Evolutionary conservation across 441 rosid genomes (phyloP), one percentile per base, ranked within the genome.

Genomic region (Omphalea diandra): DNA sequence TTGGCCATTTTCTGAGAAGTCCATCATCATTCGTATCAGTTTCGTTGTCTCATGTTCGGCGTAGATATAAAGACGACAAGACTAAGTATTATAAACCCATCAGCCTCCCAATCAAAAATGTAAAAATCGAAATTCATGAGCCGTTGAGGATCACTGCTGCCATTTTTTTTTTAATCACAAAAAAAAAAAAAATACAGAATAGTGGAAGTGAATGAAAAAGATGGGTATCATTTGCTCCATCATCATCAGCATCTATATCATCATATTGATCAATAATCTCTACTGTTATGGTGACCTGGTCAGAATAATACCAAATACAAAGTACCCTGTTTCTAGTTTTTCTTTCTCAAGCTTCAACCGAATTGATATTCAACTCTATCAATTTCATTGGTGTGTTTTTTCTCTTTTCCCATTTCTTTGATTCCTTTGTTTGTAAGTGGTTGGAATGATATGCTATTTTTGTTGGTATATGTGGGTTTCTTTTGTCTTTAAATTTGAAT

Each of bases 271-370:
- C 63, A 61, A 50, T 27, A 24, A 49, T 41, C 22, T 36, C 69
- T 20, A 17, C 53, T 10, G 32, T 59, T 38, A 63, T 58, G 38
- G 60, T 54, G 79, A 73, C 78, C 62, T 69, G 74, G 83, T 79
- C 81, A 58, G 41, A 63, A 58, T 61, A 7, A 44, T 63, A 69
- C 71, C 75, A 43, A 70, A 22, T 24, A 56, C 60, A n/a, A 70
- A 58, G 27, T 14, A 11, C 17, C 31, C 27, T 43, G 3, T 52
- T 52, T 50, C 20, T 10, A 22, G 27, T 24, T 52, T 54, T 50
- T 54, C 3, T 54, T 26, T 27, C 5, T 26, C 5, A 14, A 54
- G 4, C 44, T 20, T 50, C 20, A 1, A 50, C 14, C 14, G 5
- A 15, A 20, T 20, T 50, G 2, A 50, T 50, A 50, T 50, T n/a